Base-by-base conservation (phyloP, 106 monocot species). In the Chionographis japonica region DNA sequence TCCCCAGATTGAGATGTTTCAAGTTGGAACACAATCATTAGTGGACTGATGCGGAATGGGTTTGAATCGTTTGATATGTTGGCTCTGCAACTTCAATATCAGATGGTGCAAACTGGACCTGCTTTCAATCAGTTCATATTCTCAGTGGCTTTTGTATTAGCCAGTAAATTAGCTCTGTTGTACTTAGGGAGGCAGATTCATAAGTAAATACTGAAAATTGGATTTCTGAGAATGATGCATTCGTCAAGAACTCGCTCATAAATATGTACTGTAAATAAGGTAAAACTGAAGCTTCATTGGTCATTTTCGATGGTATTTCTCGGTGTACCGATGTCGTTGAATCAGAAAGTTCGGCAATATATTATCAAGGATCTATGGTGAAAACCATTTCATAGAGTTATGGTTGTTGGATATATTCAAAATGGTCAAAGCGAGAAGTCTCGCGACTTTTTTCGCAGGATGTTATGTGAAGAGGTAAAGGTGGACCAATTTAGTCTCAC, bases 221-320 rank as follows among this genome's bases (percentile, higher is more conserved):
- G 76, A 11, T 67, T 74, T 27, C 27, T 52, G 80, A 61, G 39
- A 8, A 60, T 40, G 80, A 87, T 66, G 70, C 55, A 4, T 90
- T 79, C 59, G 58, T 90, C 6, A 75, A 50, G n/a, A 84, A 78
- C 56, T 87, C 94, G 18, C 73, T 90, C 3, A 74, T 94, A 60
- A 84, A 90, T 72, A 94, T 94, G 94, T 90, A 94, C n/a, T 79
- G 73, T 68, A 94, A 94, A 76, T 94, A 90, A 72, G 82, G 87
- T 10, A 66, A 69, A 27, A 68, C 80, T 54, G 71, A 79, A 66
- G 73, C 57, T 60, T 77, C 90, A 35, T 52, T 37, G 3, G 9
- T 38, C 37, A 50, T 90, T 52, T 94, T 94, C 58, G 14, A 62
- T 61, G 52, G 37, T 36, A 55, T 40, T n/a, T 11, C 63, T 12